Conservation (phyloP, 345 rosid genomes). For the Sonneratia caseolaris region DNA sequence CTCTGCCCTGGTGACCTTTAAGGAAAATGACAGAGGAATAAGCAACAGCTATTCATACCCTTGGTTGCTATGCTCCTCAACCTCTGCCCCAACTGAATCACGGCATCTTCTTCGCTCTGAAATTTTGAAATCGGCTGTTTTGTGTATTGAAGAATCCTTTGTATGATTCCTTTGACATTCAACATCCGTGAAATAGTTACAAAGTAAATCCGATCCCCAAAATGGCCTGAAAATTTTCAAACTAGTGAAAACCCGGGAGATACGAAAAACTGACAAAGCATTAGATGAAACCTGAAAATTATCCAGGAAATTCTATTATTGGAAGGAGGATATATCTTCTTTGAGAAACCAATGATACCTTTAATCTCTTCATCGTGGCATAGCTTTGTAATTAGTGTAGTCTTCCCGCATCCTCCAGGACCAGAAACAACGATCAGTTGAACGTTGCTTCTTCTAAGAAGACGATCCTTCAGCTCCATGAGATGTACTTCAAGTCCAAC, state of each 20-base stretch:
- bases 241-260: background rate
- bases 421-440: slow-evolving; percentile 32
- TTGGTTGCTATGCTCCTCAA: background rate
- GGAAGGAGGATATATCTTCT: background rate
- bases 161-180: background rate
- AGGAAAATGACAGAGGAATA: too few species aligned
- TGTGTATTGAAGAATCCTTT: background rate
- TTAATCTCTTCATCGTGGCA: slow-evolving; percentile 28
- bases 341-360: slow-evolving; percentile 21
- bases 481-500: slow-evolving; percentile 35
- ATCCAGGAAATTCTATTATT: background rate
- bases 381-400: slow-evolving; percentile 33
- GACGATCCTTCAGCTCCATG: slow-evolving; percentile 27
- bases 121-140: background rate
- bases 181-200: background rate
- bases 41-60: background rate
- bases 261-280: background rate
- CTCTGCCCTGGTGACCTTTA: too few species aligned
- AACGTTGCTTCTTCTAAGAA: slow-evolving; percentile 13
- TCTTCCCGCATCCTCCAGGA: slow-evolving; percentile 52
- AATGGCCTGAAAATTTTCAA: background rate
- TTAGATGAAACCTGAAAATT: slow-evolving; percentile 7
- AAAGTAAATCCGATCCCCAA: background rate
- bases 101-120: slow-evolving; percentile 1
- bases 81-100: background rate